These are phyloP conservation scores for Dichotomopilus funicola DNA, from an alignment of 2,329 filamentous ascomycete species.

Conservation along the genomic window DNA sequence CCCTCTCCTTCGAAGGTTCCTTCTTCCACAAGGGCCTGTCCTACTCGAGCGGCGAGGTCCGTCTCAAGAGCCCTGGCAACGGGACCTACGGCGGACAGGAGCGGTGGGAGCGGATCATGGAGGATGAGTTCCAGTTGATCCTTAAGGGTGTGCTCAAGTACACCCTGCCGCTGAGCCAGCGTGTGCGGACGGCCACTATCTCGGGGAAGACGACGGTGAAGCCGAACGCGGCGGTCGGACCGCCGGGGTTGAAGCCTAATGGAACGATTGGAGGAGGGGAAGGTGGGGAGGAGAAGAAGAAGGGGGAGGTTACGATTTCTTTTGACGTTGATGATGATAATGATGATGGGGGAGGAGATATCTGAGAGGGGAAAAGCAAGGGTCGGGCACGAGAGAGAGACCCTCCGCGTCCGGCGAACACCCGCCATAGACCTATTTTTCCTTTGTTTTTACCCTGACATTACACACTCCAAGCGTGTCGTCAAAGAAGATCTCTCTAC, in stretches of 20 bases:
- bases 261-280: slow-evolving; percentile 26
- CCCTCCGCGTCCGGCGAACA: slow-evolving; percentile 7
- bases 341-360: too few species aligned
- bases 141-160: slow-evolving; percentile 89
- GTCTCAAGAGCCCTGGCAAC: slow-evolving; percentile 78
- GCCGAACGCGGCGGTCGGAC: slow-evolving; percentile 55
- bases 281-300: background rate
- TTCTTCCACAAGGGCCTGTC: slow-evolving; percentile 71
- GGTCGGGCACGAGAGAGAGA: background rate
- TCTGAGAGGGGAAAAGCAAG: background rate
- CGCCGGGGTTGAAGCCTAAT: slow-evolving; percentile 31
- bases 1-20: slow-evolving; percentile 81
- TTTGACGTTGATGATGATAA: background rate
- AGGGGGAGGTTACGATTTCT: slow-evolving; percentile 12
- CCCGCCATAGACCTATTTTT: background rate
- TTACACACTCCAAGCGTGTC: background rate
- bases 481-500: too few species aligned
- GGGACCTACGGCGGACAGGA: slow-evolving; percentile 77
- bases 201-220: slow-evolving; percentile 54
- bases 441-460: slow-evolving; percentile 1
- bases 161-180: slow-evolving; percentile 55
- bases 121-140: slow-evolving; percentile 90
- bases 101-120: slow-evolving; percentile 83
- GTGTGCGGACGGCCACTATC: slow-evolving; percentile 52
- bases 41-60: slow-evolving; percentile 73